Evolutionary conservation across 1,284 basidiomycete genomes (phyloP), one percentile per base, ranked within the genome.

Genomic region (Ustilago loliicola): DNA sequence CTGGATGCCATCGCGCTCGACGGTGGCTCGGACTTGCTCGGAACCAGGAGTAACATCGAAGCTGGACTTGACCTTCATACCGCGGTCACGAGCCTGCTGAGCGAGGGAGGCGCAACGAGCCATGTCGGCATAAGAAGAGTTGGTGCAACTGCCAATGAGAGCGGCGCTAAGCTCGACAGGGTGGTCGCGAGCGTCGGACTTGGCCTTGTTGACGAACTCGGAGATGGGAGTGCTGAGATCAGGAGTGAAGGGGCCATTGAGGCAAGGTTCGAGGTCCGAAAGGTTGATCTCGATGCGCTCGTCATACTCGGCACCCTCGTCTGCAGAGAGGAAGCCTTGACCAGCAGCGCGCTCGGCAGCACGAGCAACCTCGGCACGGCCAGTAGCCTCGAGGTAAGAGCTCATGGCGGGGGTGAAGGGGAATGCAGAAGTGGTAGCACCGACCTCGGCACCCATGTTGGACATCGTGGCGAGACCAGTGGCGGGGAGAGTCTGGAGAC

Each of bases 381-480:
- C 92, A 17, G 97, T 99, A 15, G 95, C 95, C 78, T 91, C 89
- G 32, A 99, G 91, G 88, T 99, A 99, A 30, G 91, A 89, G 42
- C 91, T 90, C 96, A 99, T 99, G 81, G 66, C 82, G 15, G 90
- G 87, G 8, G 94, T 95, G 88, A 98, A 99, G 15, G 96, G 96
- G 90, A 99, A 99, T 3, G 94, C 95, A 1, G 95, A 96, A 0
- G 97, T 98, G 2, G 97, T 99, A 8, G 97, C 97, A 53, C 97
- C 97, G 29, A 99, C 95, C 89, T 99, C 97, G 25, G 97, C 97
- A 69, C 97, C 97, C 97, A 99, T 99, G 88, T 98, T 98, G 65
- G 94, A 93, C 72, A 98, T 93, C 5, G 95, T 98, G 0, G 96
- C 95, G 59, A 98, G 81, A 89, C 94, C 96, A 72, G 97, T 99